These are phyloP conservation scores for Nigrospora oryzae DNA, from an alignment of 2,329 filamentous ascomycete genomes.

Conservation along the genomic window DNA sequence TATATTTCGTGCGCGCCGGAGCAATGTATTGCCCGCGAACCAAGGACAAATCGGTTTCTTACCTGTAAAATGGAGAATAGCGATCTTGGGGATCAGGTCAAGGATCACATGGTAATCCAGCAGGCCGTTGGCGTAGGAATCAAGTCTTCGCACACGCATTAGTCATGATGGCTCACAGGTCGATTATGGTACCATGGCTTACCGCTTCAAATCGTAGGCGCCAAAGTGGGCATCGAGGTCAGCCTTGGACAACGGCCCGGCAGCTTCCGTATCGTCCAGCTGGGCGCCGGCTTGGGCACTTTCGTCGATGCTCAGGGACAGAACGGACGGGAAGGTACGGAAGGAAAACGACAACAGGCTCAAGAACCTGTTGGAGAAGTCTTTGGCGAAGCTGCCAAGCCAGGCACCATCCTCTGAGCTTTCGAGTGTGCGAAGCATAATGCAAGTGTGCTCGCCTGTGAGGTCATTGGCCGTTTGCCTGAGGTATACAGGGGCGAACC, in stretches of 20 bases:
- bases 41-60: too few relatives aligned
- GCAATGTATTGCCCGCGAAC: too few relatives aligned
- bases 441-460: slow-evolving; percentile 94
- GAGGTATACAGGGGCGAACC: slow-evolving; percentile 84
- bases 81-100: slow-evolving; percentile 79
- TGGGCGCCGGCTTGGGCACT: slow-evolving; percentile 67
- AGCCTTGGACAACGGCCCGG: slow-evolving; percentile 55
- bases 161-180: too few relatives aligned
- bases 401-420: slow-evolving; percentile 64
- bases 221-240: slow-evolving; percentile 66
- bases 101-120: slow-evolving; percentile 97
- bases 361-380: slow-evolving; percentile 93
- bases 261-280: slow-evolving; percentile 47
- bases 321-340: slow-evolving; percentile 66
- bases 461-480: slow-evolving; percentile 93
- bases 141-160: slow-evolving; percentile 54
- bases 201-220: too few relatives aligned
- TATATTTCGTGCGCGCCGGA: too few relatives aligned
- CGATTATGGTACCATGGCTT: too few relatives aligned
- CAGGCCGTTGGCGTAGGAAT: slow-evolving; percentile 94
- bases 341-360: slow-evolving; percentile 89
- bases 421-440: slow-evolving; percentile 83
- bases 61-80: slow-evolving; percentile 70
- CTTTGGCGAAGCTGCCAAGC: slow-evolving; percentile 83
- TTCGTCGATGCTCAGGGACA: slow-evolving; percentile 82